Evolutionary conservation across 2,329 filamentous ascomycete genomes (phyloP), one percentile per base, ranked within the genome.

Genomic region (Emydomyces testavorans): DNA sequence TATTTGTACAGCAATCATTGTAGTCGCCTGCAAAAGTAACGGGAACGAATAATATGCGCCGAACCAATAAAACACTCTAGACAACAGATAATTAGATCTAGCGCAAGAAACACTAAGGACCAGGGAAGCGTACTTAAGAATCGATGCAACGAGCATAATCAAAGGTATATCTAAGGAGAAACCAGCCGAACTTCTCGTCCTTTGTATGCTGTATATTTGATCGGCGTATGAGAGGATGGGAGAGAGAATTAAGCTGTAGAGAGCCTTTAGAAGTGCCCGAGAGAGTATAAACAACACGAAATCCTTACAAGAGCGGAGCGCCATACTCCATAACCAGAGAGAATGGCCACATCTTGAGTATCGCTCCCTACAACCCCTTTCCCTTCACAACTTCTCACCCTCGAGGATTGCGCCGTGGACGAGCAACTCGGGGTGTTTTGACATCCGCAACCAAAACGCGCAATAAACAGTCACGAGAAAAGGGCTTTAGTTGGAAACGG

Each of bases 151-250:
- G 15, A 82, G 74, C 78, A 82, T 82, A 54, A 82, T 82, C 56
- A 82, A 63, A 13, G 78, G 78, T 31, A 82, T 80, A 58, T 82
- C 79, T 55, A 82, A 67, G 13, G 78, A 81, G 64, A 82, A 82
- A 26, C 79, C 79, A 28, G 74, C 74, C 3, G 77, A 80, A 49
- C 69, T 76, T 56, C 75, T 72, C 50, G 65, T 73, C 54, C 72
- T 72, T 64, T 80, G 73, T 58, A 82, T 82, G 55, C 73, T 77
- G 61, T 78, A 71, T 59, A 82, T 82, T 60, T 82, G 79, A 62
- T 82, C 79, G 52, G 76, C 73, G 66, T 82, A 82, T 55, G 76
- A 79, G 42, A 78, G 81, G 50, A 82, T 64, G 6, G 79, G 79
- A 6, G 78, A 80, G 6, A 76, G 72, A 45, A 80, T 69, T 52